A percentile compares a stretch with the other conserved stretches of the same genome.
Evolutionary conservation across 1,139 yeast species (phyloP).

Genomic region (Hemisphaericaspora xylofermentans): DNA sequence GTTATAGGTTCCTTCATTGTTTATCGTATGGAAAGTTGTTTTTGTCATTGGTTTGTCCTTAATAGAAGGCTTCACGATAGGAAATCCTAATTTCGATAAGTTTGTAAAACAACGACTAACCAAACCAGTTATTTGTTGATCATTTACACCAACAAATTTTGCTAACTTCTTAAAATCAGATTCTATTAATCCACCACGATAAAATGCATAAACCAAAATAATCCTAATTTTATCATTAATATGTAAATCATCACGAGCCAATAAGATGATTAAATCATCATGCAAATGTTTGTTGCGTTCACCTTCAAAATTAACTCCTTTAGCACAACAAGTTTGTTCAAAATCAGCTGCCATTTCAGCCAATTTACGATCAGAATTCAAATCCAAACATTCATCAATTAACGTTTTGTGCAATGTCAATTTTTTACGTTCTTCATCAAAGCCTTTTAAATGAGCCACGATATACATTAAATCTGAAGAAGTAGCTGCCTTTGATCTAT

Average conservation of each 20-base stretch:
- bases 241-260: slow-evolving; percentile 53
- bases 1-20: slow-evolving; percentile 63
- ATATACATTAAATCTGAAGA: slow-evolving; percentile 63
- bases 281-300: slow-evolving; percentile 62
- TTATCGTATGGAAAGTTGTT: slow-evolving; percentile 62
- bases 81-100: slow-evolving; percentile 65
- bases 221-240: slow-evolving; percentile 72
- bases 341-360: slow-evolving; percentile 65
- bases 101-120: slow-evolving; percentile 57
- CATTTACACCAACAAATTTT: slow-evolving; percentile 63
- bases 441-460: slow-evolving; percentile 66
- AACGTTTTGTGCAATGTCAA: slow-evolving; percentile 59
- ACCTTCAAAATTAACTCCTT: slow-evolving; percentile 74
- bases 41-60: slow-evolving; percentile 39
- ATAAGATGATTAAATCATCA: slow-evolving; percentile 59
- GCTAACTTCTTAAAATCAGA: slow-evolving; percentile 71
- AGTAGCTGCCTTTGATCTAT: slow-evolving; percentile 58
- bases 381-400: slow-evolving; percentile 56
- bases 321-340: slow-evolving; percentile 74
- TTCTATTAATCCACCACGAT: slow-evolving; percentile 81
- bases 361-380: slow-evolving; percentile 52
- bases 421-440: slow-evolving; percentile 64
- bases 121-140: slow-evolving; percentile 52
- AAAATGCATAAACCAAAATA: slow-evolving; percentile 74
- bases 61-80: slow-evolving; percentile 53